Base-by-base conservation (phyloP, 768 basidiomycete species). In the Cyclocybe aegerita region DNA sequence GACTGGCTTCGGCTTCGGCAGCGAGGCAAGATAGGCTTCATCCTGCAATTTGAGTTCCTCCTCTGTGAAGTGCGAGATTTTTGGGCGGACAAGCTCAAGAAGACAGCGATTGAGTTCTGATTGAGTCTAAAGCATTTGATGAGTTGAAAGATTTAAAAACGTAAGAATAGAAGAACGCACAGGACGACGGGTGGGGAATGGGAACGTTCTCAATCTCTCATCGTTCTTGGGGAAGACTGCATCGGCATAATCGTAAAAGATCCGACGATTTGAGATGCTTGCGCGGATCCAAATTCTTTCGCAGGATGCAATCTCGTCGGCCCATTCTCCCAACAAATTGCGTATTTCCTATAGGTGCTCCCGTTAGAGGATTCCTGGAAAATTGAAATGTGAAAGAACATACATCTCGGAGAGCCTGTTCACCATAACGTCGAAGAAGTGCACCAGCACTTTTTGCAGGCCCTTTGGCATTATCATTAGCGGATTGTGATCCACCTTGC, bases 391-490 rank as follows among this genome's bases (percentile, higher is more conserved):
- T 23, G 16, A 30, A 9, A 30, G n/a, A 4, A 64, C 83, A 57
- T 58, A 93, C 91, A 52, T 98, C 95, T 60, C 86, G 83, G 35
- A 99, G 72, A 12, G 93, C 90, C 64, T 91, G 88, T 65, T 99
- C 97, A 38, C 97, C 97, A 61, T 98, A 97, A 50, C 97, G 84
- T 60, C 97, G 87, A 5, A 99, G 78, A 69, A 80, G 81, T 1
- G 97, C 97, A 63, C 97, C 97, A 17, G 93, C 93, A 69, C 93
- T 96, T 60, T 92, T 88, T 0, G 97, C 97, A 50, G 83, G 82
- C 1, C 90, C 92, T 70, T 97, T 98, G 4, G 93, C 80, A 48
- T 93, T 91, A 68, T 99, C 97, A 57, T 98, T 95, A 3, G 86
- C 54, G 1, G 87, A 85, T 70, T 99, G 97, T 1, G 91, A 88